Conservation (phyloP, 352 stramenopile species). For the Globisporangium middletonii region DNA sequence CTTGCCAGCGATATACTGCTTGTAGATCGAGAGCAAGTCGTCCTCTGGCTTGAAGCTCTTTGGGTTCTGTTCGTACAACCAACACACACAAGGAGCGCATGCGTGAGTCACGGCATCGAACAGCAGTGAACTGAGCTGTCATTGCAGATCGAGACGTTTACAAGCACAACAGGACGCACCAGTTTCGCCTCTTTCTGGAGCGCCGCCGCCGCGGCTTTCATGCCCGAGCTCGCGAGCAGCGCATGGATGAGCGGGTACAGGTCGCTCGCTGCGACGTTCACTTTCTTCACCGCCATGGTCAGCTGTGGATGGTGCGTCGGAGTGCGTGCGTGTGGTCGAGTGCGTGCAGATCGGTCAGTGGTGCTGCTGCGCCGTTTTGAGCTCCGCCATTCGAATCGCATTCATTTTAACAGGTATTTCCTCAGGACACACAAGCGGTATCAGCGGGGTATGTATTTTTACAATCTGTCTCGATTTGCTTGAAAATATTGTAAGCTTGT, state of each 20-base stretch:
- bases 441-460: background rate
- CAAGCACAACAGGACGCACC: too few relatives aligned
- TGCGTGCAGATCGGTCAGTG: background rate
- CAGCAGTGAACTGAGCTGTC: background rate
- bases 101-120: background rate
- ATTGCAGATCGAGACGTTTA: slow-evolving; percentile 10
- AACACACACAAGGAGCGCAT: background rate
- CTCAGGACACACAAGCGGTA: too few relatives aligned
- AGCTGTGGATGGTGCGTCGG: background rate
- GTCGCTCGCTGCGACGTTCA: slow-evolving; percentile 56
- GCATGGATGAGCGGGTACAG: slow-evolving; percentile 70
- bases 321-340: background rate
- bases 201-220: slow-evolving; percentile 63
- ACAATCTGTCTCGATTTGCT: background rate
- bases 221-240: slow-evolving; percentile 51
- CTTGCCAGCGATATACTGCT: slow-evolving; percentile 53
- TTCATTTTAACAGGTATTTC: background rate
- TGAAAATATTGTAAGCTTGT: too few relatives aligned
- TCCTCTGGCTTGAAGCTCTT: slow-evolving; percentile 54
- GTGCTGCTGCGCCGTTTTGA: slow-evolving; percentile 10
- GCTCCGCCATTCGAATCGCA: slow-evolving; percentile 15
- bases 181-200: slow-evolving; percentile 74
- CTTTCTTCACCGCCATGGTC: slow-evolving; percentile 15
- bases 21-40: slow-evolving; percentile 73
- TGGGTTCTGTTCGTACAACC: slow-evolving; percentile 20